Evolutionary conservation across 2,329 filamentous ascomycete genomes (phyloP), one percentile per base, ranked within the genome.

Genomic region (Exophiala oligosperma): DNA sequence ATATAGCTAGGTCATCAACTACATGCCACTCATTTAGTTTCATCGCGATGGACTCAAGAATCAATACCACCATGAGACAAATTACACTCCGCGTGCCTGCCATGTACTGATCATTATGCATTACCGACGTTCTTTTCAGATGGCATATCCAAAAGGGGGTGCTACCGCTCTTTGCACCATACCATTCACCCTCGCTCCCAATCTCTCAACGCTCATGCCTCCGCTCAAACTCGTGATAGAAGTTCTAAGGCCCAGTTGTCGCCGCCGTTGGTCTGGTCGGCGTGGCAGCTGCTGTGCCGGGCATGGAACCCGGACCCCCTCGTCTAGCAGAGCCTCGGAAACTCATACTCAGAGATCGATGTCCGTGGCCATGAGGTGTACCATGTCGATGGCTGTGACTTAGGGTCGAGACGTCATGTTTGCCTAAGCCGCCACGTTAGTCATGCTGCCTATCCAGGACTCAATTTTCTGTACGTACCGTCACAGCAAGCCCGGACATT

Each of bases 401-500:
- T 4, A 67, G 52, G 2, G 61, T 65, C 29, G 61, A 64, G 6
- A 67, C 64, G 21, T 67, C 61, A 47, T 67, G 64, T 57, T 67
- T 65, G 50, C 64, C 64, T 67, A 38, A 28, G 55, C 37, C 12
- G 44, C 28, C 7, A 26, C 46, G 24, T 62, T 41, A 59, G 49
- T 24, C 43, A 17, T 12, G 38, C 23, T 35, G n/a, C 23, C 23
- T n/a, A 11, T 9, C 24, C 2, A 24, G 11, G 23, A 35, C 14
- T 37, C 6, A 17, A 6, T 17, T 21, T 7, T 14, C n/a, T n/a
- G n/a, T 35, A 41, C 65, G 49, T 82, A 93, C 92, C 94, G 83
- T 97, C 94, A 75, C 94, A 99, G 77, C 94, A 99, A 59, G 93
- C 92, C 71, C 94, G 83, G 64, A 99, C 94, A 73, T 99, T 97